Evolutionary conservation across 768 basidiomycete species (phyloP), one percentile per base, ranked within the genome.

Genomic region (Boletales sp.): DNA sequence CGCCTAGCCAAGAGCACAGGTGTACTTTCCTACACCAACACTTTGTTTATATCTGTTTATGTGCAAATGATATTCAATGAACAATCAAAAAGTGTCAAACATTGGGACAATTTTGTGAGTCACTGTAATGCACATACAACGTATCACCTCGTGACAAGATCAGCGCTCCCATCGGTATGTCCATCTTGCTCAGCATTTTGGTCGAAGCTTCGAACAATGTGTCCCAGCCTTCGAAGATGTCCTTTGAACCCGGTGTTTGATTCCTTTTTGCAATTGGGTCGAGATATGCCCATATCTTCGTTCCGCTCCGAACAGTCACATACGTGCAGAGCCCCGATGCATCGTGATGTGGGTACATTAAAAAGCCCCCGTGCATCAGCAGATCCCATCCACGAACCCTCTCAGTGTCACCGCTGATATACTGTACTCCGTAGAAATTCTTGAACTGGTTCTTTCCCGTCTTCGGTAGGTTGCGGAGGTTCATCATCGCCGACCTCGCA

Each of bases 291-390:
- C 44, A 45, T 5, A 45, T 37, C 35, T 45, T 45, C 9, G 8
- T n/a, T n/a, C 35, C 35, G 0, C 21, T 27, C 5, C 15, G 14
- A 0, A 10, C 31, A 6, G 3, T 31, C 8, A 32, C 10, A 6
- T 39, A 54, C 1, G 48, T 50, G 2, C 5, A 14, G 2, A 5
- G 43, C 8, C 0, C 54, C 2, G 29, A 8, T 0, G 43, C 39
- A 9, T 55, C 46, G 2, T 52, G 32, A 14, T 55, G 53, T 36
- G 39, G 39, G 17, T 48, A 49, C 1, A 38, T 53, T 0, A 49
- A 8, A 12, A 49, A 49, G 1, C 38, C 43, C 0, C 31, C 34
- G 12, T 53, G 47, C 0, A 38, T 48, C 32, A 53, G 24, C 14
- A 53, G 10, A 9, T 53, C 38, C 52, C 47, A 53, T 0, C 49